These are phyloP conservation scores for Chalciporus chontae DNA, from an alignment of 768 basidiomycete genomes.

Conservation along the genomic window DNA sequence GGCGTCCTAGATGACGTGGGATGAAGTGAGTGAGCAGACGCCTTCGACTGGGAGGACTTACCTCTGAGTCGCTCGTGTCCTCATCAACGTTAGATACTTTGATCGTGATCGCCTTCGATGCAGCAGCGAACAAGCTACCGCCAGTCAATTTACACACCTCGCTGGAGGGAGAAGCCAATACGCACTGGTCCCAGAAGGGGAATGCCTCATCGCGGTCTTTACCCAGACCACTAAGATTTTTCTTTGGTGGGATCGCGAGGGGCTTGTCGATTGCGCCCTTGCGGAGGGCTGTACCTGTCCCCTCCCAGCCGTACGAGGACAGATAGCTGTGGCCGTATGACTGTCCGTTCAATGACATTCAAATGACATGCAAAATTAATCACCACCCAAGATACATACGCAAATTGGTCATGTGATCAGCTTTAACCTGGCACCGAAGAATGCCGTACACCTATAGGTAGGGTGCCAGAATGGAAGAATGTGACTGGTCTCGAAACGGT, in stretches of 20 bases:
- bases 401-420: neutral
- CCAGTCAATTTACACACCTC: neutral
- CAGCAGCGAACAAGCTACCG: constrained; percentile 62
- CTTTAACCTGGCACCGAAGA: no score
- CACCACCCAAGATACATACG: no score
- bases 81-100: constrained; percentile 55
- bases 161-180: constrained; percentile 9
- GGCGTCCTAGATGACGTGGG: constrained; percentile 9
- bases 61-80: constrained; percentile 31
- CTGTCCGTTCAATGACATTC: constrained; percentile 8
- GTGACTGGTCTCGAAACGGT: no score
- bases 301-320: constrained; percentile 82
- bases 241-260: constrained; percentile 78
- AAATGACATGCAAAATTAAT: no score
- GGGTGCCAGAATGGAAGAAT: no score
- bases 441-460: no score
- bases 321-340: constrained; percentile 60
- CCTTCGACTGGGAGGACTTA: constrained; percentile 2
- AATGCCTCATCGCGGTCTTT: constrained; percentile 94
- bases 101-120: constrained; percentile 79
- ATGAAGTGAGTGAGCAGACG: neutral
- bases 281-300: constrained; percentile 82
- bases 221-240: constrained; percentile 80
- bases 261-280: constrained; percentile 76
- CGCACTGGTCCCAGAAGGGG: constrained; percentile 98